A percentile compares a stretch with the other conserved stretches of the same genome.
Conservation (phyloP, 106 monocot genomes). For the Platanthera zijinensis region DNA sequence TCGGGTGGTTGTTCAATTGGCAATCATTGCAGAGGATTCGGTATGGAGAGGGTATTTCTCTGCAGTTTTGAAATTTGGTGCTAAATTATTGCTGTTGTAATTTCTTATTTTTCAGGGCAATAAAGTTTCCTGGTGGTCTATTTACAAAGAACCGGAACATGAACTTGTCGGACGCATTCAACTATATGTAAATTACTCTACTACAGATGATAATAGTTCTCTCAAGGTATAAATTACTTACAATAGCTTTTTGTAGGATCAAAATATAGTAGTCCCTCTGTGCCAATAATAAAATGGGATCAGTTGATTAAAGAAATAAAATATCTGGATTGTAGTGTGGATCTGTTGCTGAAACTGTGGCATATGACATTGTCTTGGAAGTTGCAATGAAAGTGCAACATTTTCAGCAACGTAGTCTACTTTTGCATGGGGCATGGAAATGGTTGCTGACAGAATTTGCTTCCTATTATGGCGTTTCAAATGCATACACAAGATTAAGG, state of each 20-base stretch:
- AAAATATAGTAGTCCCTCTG: background rate
- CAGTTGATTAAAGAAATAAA: background rate
- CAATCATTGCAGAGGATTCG: conserved; percentile 64
- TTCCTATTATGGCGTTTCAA: conserved; percentile 94
- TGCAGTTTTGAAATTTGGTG: background rate
- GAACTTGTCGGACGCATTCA: conserved; percentile 90
- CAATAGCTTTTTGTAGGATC: background rate
- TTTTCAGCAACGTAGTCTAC: conserved; percentile 72
- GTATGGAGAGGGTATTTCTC: conserved; percentile 32
- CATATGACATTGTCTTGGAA: conserved; percentile 88
- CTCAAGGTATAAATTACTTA: conserved; percentile 34
- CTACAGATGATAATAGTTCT: conserved; percentile 54
- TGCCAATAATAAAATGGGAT: conserved; percentile 1
- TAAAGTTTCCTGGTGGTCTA: conserved; percentile 89
- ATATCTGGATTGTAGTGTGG: conserved; percentile 55
- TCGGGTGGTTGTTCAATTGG: conserved; percentile 75
- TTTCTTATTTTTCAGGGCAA: conserved; percentile 37
- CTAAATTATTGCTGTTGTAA: background rate
- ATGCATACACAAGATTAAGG: conserved; percentile 90
- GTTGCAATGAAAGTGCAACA: conserved; percentile 93
- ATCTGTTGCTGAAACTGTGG: conserved; percentile 96
- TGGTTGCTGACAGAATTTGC: conserved; percentile 95
- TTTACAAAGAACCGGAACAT: conserved; percentile 84
- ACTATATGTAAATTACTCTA: conserved; percentile 60
- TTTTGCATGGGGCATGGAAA: conserved; percentile 92